These are phyloP conservation scores for Mycena haematopus DNA, from an alignment of 768 basidiomycete genomes.

Conservation along the genomic window DNA sequence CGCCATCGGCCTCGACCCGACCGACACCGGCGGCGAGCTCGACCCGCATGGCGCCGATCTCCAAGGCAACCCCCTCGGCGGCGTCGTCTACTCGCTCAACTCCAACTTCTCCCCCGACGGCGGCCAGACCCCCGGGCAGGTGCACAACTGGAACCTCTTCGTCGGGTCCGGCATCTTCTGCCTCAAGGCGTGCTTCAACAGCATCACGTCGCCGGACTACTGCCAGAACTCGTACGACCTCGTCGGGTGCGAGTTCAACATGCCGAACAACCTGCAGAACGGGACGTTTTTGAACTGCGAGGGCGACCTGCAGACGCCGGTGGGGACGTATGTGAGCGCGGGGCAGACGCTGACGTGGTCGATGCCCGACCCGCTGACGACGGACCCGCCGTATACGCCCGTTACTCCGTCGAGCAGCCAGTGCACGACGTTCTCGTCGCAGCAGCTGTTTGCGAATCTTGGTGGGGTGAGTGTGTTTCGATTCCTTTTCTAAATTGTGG, in stretches of 20 bases:
- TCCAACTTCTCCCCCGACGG: conserved; percentile 13
- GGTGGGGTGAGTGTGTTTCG: conserved; percentile 25
- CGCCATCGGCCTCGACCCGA: conserved; percentile 50
- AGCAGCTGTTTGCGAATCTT: conserved; percentile 42
- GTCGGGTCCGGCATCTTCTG: conserved; percentile 56
- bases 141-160: conserved; percentile 39
- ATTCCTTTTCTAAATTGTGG: not conserved
- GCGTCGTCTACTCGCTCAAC: conserved; percentile 23
- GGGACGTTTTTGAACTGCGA: conserved; percentile 54
- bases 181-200: conserved; percentile 58
- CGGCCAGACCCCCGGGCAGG: conserved; percentile 17
- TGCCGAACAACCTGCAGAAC: conserved; percentile 50
- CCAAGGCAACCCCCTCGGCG: conserved; percentile 24
- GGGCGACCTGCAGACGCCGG: conserved; percentile 51
- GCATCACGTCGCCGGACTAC: conserved; percentile 41
- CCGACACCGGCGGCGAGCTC: conserved; percentile 73
- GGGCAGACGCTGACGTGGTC: conserved; percentile 49
- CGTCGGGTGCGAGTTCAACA: conserved; percentile 60
- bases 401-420: conserved; percentile 48
- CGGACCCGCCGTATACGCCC: conserved; percentile 51
- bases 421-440: conserved; percentile 46
- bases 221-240: conserved; percentile 64
- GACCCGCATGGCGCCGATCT: conserved; percentile 68
- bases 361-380: conserved; percentile 57
- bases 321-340: conserved; percentile 49